Conservation (phyloP, 768 basidiomycete genomes). For the Coprinopsis strossmayeri region DNA sequence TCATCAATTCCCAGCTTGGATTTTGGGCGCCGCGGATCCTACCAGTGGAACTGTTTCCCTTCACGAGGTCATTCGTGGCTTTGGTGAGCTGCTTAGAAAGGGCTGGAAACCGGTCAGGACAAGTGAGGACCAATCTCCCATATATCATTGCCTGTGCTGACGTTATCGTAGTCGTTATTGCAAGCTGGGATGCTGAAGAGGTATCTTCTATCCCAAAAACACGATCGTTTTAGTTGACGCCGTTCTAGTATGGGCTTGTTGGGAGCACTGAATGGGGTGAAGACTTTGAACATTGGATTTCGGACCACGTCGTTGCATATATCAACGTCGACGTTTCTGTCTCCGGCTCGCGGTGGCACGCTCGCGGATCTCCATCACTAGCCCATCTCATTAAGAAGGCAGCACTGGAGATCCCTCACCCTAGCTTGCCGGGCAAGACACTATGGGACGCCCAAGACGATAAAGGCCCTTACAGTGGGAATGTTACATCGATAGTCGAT, state of each 20-base stretch:
- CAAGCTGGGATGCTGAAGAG: slow-evolving; percentile 75
- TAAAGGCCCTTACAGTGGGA: slow-evolving; percentile 26
- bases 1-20: slow-evolving; percentile 7
- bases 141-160: not conserved
- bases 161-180: slow-evolving; percentile 38
- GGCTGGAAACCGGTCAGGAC: slow-evolving; percentile 78
- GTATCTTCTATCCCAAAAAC: slow-evolving; percentile 37
- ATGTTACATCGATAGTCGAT: not conserved
- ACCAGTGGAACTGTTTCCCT: slow-evolving; percentile 70
- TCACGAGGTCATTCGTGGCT: slow-evolving; percentile 67
- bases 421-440: slow-evolving; percentile 51
- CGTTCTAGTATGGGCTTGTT: slow-evolving; percentile 48
- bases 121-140: slow-evolving; percentile 13
- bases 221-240: slow-evolving; percentile 32
- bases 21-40: slow-evolving; percentile 69
- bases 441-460: slow-evolving; percentile 78
- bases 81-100: slow-evolving; percentile 56
- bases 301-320: slow-evolving; percentile 76
- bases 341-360: slow-evolving; percentile 50
- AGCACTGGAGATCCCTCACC: slow-evolving; percentile 71
- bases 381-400: slow-evolving; percentile 65
- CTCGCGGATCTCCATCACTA: slow-evolving; percentile 72
- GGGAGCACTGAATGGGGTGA: slow-evolving; percentile 93
- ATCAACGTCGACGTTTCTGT: slow-evolving; percentile 46
- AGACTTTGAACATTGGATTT: slow-evolving; percentile 82